These are phyloP conservation scores for Echinochloa phyllopogon DNA, from an alignment of 176 grass and related monocot genomes.

Conservation along the genomic window DNA sequence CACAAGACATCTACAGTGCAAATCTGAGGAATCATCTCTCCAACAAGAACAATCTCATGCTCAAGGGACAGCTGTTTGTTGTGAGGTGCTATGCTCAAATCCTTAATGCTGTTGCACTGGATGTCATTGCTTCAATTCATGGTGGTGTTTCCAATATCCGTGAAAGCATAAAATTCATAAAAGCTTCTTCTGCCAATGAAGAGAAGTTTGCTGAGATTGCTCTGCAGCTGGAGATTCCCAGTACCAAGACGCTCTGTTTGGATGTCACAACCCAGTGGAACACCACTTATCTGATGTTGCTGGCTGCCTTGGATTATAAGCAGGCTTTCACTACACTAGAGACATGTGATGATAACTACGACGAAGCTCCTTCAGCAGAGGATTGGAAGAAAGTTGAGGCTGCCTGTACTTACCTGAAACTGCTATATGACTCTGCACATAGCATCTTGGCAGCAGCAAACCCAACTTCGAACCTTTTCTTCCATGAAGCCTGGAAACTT, in stretches of 20 bases:
- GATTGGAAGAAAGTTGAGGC: conserved; percentile 84
- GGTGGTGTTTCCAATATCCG: conserved; percentile 80
- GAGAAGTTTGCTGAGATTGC: conserved; percentile 83
- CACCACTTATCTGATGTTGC: conserved; percentile 80
- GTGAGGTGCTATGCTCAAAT: conserved; percentile 79
- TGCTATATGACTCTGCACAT: conserved; percentile 80
- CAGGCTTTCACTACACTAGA: conserved; percentile 66
- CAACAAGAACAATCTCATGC: no score
- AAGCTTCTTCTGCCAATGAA: conserved; percentile 65
- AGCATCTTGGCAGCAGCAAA: conserved; percentile 61
- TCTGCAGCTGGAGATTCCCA: conserved; percentile 73
- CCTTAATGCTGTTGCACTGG: conserved; percentile 63
- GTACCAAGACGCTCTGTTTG: conserved; percentile 67
- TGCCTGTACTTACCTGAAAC: conserved; percentile 63
- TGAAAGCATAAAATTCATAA: conserved; percentile 85
- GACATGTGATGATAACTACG: conserved; percentile 81
- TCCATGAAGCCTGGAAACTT: conserved; percentile 86
- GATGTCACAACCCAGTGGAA: conserved; percentile 90
- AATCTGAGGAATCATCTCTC: no score
- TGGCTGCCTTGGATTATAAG: conserved; percentile 81
- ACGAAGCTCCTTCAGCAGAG: conserved; percentile 70
- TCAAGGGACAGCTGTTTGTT: conserved; percentile 81
- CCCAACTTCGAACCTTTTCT: conserved; percentile 73
- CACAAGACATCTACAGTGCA: conserved; percentile 64
- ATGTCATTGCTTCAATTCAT: conserved; percentile 81